Percentiles rank a stretch among this genome's conserved stretches.
These are phyloP conservation scores for Cladosporium velox DNA, from an alignment of 2,329 filamentous ascomycete species.

Conservation along the genomic window DNA sequence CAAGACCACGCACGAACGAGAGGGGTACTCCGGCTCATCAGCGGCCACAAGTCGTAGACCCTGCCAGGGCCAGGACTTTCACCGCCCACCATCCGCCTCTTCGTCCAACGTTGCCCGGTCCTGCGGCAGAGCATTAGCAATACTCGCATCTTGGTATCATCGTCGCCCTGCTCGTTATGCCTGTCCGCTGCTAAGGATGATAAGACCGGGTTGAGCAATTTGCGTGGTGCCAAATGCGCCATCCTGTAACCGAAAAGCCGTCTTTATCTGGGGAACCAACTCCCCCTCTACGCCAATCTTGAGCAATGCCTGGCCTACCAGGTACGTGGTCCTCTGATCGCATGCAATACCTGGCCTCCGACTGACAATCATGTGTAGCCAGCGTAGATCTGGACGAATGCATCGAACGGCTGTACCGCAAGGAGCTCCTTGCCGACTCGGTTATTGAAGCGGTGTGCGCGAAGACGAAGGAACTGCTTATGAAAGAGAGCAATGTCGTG, in stretches of 20 bases:
- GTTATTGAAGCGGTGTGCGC: constrained; percentile 99
- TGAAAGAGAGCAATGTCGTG: constrained; percentile 99
- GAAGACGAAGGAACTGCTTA: constrained; percentile 97
- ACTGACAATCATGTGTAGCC: constrained; percentile 52
- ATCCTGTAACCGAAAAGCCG: constrained; percentile 22
- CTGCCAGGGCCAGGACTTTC: constrained; percentile 3
- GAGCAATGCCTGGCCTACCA: constrained; percentile 53
- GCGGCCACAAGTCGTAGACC: neutral
- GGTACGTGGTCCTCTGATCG: constrained; percentile 40
- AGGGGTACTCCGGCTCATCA: neutral
- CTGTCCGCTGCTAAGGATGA: constrained; percentile 7
- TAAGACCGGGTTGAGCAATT: constrained; percentile 20
- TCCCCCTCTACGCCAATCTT: constrained; percentile 19
- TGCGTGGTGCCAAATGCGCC: constrained; percentile 19
- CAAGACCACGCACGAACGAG: neutral
- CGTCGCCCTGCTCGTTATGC: neutral
- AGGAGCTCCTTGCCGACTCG: constrained; percentile 93
- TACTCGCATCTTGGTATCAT: neutral
- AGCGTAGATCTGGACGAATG: constrained; percentile 99
- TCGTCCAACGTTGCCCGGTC: constrained; percentile 24
- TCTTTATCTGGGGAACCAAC: constrained; percentile 19
- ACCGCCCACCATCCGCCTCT: constrained; percentile 23
- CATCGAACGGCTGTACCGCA: constrained; percentile 94
- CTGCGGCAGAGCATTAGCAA: constrained; percentile 18
- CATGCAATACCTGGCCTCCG: neutral